Evolutionary conservation across 352 stramenopile genomes (phyloP).

Genomic region (Phytophthora sp.): DNA sequence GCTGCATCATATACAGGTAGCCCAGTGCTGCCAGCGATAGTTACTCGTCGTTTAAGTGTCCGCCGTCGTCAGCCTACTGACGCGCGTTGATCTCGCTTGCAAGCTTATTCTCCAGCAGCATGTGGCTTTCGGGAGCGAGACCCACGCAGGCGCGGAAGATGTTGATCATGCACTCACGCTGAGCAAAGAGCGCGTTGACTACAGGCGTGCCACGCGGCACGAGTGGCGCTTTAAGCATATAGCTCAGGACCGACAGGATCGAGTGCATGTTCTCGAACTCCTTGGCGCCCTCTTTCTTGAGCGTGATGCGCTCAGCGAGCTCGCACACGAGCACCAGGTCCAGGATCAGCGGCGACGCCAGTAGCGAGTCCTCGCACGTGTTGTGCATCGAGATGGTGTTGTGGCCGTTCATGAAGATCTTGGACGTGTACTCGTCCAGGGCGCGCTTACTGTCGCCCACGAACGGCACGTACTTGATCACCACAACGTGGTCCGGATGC

Average conservation of each 20-base stretch:
- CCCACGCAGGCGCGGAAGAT: conserved; percentile 98
- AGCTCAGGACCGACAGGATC: conserved; percentile 97
- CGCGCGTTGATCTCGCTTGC: conserved; percentile 77
- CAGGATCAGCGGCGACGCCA: conserved; percentile 98
- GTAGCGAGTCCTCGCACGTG: conserved; percentile 99
- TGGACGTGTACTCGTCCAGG: conserved; percentile 99
- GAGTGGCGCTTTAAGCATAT: conserved; percentile 99
- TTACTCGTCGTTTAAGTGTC: conserved; percentile 9
- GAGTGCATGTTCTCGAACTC: conserved; percentile 97
- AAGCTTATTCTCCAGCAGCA: conserved; percentile 97
- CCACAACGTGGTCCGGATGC: conserved; percentile 99
- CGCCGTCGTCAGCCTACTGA: conserved; percentile 42
- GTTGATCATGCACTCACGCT: conserved; percentile 98
- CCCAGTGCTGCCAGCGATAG: background rate
- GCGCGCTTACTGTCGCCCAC: conserved; percentile 99
- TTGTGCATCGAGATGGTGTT: conserved; percentile 99
- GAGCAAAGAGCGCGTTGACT: conserved; percentile 98
- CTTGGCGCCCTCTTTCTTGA: conserved; percentile 91
- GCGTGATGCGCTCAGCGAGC: conserved; percentile 95
- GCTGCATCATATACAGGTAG: conserved; percentile 18
- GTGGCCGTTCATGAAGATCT: conserved; percentile 99
- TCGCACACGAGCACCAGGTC: conserved; percentile 98
- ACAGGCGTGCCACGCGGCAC: conserved; percentile 98
- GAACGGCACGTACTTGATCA: conserved; percentile 99
- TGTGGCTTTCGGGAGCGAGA: conserved; percentile 97